A percentile compares a stretch with the other conserved stretches of the same genome.
These are phyloP conservation scores for Aegilops umbellulata DNA, from an alignment of 176 grass and related monocot species.

Conservation along the genomic window DNA sequence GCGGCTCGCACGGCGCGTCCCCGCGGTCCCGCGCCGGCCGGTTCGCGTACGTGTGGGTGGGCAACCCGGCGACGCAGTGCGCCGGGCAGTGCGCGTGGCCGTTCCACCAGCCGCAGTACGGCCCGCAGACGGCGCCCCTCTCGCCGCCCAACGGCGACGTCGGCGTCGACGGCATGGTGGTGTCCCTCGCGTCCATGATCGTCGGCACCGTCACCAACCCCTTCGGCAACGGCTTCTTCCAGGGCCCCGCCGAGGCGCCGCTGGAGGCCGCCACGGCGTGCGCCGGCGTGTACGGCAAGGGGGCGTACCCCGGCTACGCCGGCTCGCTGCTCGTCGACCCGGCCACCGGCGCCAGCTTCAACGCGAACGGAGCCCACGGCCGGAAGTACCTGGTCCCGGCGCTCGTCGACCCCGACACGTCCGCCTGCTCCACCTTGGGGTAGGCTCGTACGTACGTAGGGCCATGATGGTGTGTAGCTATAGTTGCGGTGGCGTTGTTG, in stretches of 20 bases:
- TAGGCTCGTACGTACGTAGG: background rate
- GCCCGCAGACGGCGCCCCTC: conserved; percentile 72
- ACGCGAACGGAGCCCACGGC: conserved; percentile 61
- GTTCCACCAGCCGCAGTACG: conserved; percentile 92
- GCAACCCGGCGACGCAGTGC: conserved; percentile 83
- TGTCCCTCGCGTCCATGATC: conserved; percentile 84
- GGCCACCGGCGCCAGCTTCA: conserved; percentile 69
- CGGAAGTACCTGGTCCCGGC: conserved; percentile 83
- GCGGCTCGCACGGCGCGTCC: conserved; percentile 70
- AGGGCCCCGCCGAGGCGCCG: conserved; percentile 69
- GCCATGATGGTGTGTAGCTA: background rate
- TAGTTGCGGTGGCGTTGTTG: background rate
- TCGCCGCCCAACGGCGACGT: conserved; percentile 91
- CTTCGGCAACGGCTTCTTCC: conserved; percentile 77
- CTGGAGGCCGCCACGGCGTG: conserved; percentile 93
- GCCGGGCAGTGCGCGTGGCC: conserved; percentile 93
- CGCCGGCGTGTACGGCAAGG: conserved; percentile 85
- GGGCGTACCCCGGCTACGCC: conserved; percentile 75
- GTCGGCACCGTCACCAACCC: conserved; percentile 82
- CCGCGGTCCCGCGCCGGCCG: conserved; percentile 42
- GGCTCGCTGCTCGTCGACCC: conserved; percentile 66
- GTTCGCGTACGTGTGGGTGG: conserved; percentile 91
- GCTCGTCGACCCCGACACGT: conserved; percentile 80
- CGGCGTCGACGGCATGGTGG: conserved; percentile 82
- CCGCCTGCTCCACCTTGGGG: conserved; percentile 65